Percentiles rank a stretch among this genome's conserved stretches.
phyloP scores from a whole-genome alignment of 192 early-diverging fungal species.

The Entomortierella beljakovae region DNA sequence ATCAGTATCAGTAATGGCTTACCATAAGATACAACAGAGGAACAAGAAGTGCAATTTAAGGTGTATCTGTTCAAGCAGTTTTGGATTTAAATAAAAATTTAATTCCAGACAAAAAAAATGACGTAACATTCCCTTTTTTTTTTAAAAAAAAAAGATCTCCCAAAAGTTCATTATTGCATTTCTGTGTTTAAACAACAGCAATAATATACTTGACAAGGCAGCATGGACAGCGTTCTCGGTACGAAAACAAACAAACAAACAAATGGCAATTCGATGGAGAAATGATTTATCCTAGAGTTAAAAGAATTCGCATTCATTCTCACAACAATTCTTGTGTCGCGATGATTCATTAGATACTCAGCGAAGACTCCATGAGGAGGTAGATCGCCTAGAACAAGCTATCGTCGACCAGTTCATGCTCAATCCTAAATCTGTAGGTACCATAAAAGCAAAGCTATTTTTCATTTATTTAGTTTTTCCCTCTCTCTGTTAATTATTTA shows the following conservation, averaged over 20 bases:
- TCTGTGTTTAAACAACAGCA: not conserved
- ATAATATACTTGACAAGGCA: not conserved
- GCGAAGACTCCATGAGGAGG: slow-evolving; percentile 82
- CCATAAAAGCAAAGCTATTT: not conserved
- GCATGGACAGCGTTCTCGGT: slow-evolving; percentile 46
- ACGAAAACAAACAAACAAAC: not conserved
- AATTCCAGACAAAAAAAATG: too few species aligned
- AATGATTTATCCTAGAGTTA: not conserved
- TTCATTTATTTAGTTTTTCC: too few species aligned
- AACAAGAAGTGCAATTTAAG: too few species aligned
- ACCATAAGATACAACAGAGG: too few species aligned
- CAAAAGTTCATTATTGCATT: too few species aligned
- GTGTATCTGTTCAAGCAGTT: too few species aligned
- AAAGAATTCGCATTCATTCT: not conserved
- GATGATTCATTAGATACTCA: slow-evolving; percentile 50
- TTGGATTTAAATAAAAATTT: too few species aligned
- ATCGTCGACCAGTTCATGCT: slow-evolving; percentile 84
- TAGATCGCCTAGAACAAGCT: slow-evolving; percentile 92
- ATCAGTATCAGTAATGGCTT: too few species aligned
- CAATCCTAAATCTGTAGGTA: slow-evolving; percentile 73
- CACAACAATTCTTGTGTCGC: not conserved
- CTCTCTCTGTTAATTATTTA: not conserved
- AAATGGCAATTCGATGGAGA: not conserved
- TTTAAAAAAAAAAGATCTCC: too few species aligned
- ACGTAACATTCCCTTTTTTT: too few species aligned